phyloP scores from a whole-genome alignment of 2,329 filamentous ascomycete genomes.

The Myriangium duriaei region DNA sequence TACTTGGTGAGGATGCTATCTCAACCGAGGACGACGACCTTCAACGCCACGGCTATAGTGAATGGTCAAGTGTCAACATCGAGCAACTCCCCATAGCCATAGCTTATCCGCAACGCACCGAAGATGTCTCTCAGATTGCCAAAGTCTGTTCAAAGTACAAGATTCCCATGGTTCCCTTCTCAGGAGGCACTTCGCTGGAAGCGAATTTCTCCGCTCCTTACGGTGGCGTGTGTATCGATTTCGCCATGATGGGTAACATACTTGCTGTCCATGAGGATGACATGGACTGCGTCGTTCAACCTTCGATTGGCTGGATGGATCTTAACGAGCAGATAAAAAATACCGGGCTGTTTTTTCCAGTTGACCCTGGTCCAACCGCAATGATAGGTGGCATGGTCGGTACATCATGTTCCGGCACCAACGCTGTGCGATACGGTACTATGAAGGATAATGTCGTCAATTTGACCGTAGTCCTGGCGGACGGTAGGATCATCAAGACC shows the following conservation, averaged over 20 bases:
- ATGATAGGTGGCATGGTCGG: slow-evolving; percentile 77
- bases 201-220: slow-evolving; percentile 78
- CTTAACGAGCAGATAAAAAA: slow-evolving; percentile 64
- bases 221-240: slow-evolving; percentile 82
- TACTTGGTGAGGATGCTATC: slow-evolving; percentile 47
- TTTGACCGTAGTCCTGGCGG: slow-evolving; percentile 65
- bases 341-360: slow-evolving; percentile 75
- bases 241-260: slow-evolving; percentile 74
- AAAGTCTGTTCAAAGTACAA: slow-evolving; percentile 65
- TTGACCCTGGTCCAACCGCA: slow-evolving; percentile 67
- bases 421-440: slow-evolving; percentile 68
- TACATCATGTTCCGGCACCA: slow-evolving; percentile 62
- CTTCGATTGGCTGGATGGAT: slow-evolving; percentile 83
- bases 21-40: slow-evolving; percentile 53
- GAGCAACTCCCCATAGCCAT: slow-evolving; percentile 51
- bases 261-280: slow-evolving; percentile 70
- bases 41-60: slow-evolving; percentile 53
- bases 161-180: slow-evolving; percentile 77
- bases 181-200: slow-evolving; percentile 74
- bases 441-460: slow-evolving; percentile 87
- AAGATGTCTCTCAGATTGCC: slow-evolving; percentile 52
- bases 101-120: slow-evolving; percentile 50
- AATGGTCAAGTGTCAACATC: slow-evolving; percentile 59
- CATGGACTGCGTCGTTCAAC: slow-evolving; percentile 88
- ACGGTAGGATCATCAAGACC: slow-evolving; percentile 70